Evolutionary conservation across 306 rosid species (phyloP), one percentile per base, ranked within the genome.

Genomic region (Pueraria montana): DNA sequence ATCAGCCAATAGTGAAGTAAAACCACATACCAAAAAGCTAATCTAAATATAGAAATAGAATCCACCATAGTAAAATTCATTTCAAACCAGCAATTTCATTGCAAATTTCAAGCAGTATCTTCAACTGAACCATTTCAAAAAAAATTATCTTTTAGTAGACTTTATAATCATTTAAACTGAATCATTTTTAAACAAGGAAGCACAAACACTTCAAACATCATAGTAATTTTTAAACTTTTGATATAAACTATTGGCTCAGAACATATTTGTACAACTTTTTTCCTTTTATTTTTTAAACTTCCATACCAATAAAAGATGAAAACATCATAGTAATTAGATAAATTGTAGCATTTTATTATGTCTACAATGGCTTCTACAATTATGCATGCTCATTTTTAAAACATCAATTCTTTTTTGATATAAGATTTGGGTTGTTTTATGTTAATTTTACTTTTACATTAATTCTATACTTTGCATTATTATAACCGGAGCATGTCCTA

Each of bases 1-100:
- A 50, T 34, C 50, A 68, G 82, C 67, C 74, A 66, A 49, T 52
- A 11, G 42, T 67, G 13, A 80, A 78, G 36, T 42, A 80, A 71
- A 69, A 74, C 70, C 6, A 64, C 76, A 27, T 7, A 42, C 76
- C 8, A 17, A 38, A 75, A 82, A 24, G 69, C 36, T 50, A 65
- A 74, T 64, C 23, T 36, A 18, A 61, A 74, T 20, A 74, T 45
- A 50, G 48, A 82, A 62, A 74, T 82, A 74, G 43, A 74, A 74
- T 8, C 12, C 56, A 64, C 42, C 64, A 59, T 11, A 46, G 74
- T 49, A 26, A 73, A 63, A 64, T 18, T 82, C 46, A 32, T 43
- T 26, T 43, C 74, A 65, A 82, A 80, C 34, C 38, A 17, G 74
- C 16, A 81, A 55, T 71, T 61, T 52, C 76, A 45, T 11, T 46